Percentiles rank a stretch among this genome's conserved stretches.
phyloP scores from a whole-genome alignment of 2,329 filamentous ascomycete genomes.

The Verticillium klebahnii region DNA sequence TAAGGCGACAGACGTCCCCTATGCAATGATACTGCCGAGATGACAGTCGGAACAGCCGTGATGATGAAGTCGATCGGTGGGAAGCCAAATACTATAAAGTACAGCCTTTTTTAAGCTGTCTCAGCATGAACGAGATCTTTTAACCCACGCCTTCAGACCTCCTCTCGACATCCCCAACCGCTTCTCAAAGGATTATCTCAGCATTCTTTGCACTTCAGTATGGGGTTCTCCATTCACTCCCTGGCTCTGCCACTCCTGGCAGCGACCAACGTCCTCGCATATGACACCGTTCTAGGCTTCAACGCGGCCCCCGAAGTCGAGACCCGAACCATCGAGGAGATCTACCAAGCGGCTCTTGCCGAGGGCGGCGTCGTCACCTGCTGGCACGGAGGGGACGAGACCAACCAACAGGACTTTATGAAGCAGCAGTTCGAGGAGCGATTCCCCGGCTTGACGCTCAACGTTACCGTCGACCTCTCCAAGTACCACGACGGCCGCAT shows the following conservation, averaged over 20 bases:
- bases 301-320: conserved; percentile 25
- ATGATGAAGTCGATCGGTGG: too few relatives aligned
- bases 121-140: too few relatives aligned
- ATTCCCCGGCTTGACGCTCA: conserved; percentile 46
- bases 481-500: conserved; percentile 48
- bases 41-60: too few relatives aligned
- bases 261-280: not conserved
- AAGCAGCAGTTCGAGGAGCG: conserved; percentile 38
- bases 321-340: conserved; percentile 41
- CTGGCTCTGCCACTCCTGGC: not conserved
- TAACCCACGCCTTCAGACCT: too few relatives aligned
- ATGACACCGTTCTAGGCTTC: conserved; percentile 3
- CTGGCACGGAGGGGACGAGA: conserved; percentile 46
- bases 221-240: not conserved
- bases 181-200: too few relatives aligned
- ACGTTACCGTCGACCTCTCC: conserved; percentile 49
- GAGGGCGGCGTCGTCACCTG: conserved; percentile 41
- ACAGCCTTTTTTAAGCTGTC: too few relatives aligned
- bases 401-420: conserved; percentile 29
- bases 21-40: too few relatives aligned
- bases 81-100: too few relatives aligned
- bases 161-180: too few relatives aligned
- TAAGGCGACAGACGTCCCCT: too few relatives aligned
- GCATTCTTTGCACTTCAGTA: not conserved
- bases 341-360: conserved; percentile 42